Evolutionary conservation across 129 eudicot genomes (phyloP).

Genomic region (Pulicaria dysenterica): DNA sequence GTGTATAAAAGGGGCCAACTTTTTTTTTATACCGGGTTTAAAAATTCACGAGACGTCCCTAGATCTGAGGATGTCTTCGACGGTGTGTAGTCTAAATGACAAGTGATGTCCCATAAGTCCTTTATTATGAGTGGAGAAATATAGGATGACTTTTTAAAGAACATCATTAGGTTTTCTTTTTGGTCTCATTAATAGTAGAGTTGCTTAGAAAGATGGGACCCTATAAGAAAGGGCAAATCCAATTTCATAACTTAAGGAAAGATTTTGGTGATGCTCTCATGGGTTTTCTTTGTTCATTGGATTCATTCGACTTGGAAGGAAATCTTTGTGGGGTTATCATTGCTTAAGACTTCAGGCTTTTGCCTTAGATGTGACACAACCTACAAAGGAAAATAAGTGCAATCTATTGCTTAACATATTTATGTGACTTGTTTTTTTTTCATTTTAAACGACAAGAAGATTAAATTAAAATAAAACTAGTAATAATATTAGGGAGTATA

Average conservation of each 20-base stretch:
- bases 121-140: conserved; percentile 12
- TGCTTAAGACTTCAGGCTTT: conserved; percentile 23
- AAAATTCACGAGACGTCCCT: too few relatives aligned
- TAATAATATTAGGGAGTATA: too few relatives aligned
- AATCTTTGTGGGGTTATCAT: conserved; percentile 25
- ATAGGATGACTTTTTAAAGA: not conserved
- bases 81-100: conserved; percentile 14
- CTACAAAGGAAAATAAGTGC: not conserved
- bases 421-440: not conserved
- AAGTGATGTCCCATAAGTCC: conserved; percentile 21
- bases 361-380: not conserved
- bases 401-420: not conserved
- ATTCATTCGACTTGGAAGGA: conserved; percentile 23
- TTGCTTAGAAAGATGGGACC: conserved; percentile 38
- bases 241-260: conserved; percentile 35
- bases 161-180: conserved; percentile 5
- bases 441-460: not conserved
- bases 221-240: conserved; percentile 43
- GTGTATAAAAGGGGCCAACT: too few relatives aligned
- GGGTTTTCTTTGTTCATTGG: conserved; percentile 26
- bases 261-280: conserved; percentile 36
- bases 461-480: too few relatives aligned
- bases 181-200: conserved; percentile 13
- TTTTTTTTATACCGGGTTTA: too few relatives aligned
- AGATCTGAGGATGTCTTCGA: too few relatives aligned